Evolutionary conservation across 176 grass and related monocot genomes (phyloP).

Genomic region (Triticum urartu): DNA sequence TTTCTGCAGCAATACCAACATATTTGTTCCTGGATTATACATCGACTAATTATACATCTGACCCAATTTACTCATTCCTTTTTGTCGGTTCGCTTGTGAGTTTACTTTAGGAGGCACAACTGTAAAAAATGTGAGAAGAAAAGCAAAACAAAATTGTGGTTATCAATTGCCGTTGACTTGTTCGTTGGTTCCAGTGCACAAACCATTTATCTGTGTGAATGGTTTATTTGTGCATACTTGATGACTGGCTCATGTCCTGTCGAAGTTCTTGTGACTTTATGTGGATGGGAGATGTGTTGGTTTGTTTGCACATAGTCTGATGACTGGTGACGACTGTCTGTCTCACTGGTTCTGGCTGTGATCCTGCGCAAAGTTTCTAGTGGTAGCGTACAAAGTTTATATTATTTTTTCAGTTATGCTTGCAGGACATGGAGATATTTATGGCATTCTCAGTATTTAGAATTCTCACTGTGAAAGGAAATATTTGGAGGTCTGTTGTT

Average conservation of each 20-base stretch:
- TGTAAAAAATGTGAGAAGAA: not conserved
- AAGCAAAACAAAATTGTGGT: no score
- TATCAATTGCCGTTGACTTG: not conserved
- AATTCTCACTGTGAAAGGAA: not conserved
- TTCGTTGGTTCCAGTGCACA: not conserved
- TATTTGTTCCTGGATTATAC: slow-evolving; percentile 39
- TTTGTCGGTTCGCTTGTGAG: not conserved
- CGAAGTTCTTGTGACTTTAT: no score
- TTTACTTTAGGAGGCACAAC: slow-evolving; percentile 17
- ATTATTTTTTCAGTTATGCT: not conserved
- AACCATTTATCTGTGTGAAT: not conserved
- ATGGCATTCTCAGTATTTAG: not conserved
- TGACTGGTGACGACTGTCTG: not conserved
- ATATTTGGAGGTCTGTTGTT: no score
- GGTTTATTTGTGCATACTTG: not conserved
- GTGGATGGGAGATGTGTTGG: no score
- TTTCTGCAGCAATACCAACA: slow-evolving; percentile 6
- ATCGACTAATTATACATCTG: slow-evolving; percentile 3
- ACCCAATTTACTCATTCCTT: not conserved
- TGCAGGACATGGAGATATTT: not conserved
- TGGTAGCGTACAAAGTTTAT: no score
- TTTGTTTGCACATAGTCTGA: no score
- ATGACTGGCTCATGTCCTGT: no score
- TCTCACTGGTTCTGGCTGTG: not conserved
- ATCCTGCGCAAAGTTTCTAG: no score